Percentiles rank a stretch among this genome's conserved stretches.
These are phyloP conservation scores for Leishmania aethiopica DNA, from an alignment of 208 protist species.

Conservation along the genomic window DNA sequence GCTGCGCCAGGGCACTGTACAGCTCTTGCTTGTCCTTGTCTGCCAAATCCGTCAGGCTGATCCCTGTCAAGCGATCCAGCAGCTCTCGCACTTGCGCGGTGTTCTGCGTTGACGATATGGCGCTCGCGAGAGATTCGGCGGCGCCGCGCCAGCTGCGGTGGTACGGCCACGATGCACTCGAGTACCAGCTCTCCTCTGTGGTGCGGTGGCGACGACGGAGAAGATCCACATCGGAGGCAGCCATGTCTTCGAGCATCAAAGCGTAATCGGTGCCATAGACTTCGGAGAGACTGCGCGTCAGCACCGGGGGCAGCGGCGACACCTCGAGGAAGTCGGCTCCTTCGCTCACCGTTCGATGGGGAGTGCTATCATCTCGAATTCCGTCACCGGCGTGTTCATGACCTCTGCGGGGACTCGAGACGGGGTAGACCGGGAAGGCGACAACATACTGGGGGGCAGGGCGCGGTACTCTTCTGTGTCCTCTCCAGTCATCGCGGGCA, in stretches of 20 bases:
- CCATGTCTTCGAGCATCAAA: conserved; percentile 15
- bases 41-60: conserved; percentile 4
- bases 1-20: conserved; percentile 34
- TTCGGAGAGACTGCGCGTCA: conserved; percentile 17
- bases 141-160: conserved; percentile 5
- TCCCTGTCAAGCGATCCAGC: neutral
- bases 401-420: neutral
- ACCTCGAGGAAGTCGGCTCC: neutral
- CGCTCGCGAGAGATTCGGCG: neutral
- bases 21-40: conserved; percentile 30
- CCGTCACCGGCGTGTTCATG: neutral
- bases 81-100: conserved; percentile 12
- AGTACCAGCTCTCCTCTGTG: conserved; percentile 35
- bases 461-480: neutral
- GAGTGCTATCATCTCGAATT: neutral
- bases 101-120: neutral
- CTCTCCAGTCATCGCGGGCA: neutral
- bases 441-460: neutral
- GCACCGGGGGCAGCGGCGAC: conserved; percentile 15
- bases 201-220: conserved; percentile 1
- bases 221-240: conserved; percentile 11
- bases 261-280: conserved; percentile 21
- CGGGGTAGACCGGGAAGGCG: conserved; percentile 5
- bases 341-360: neutral
- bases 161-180: conserved; percentile 27